phyloP scores from a whole-genome alignment of 1,284 basidiomycete species.

The Termitomyces sp. region DNA sequence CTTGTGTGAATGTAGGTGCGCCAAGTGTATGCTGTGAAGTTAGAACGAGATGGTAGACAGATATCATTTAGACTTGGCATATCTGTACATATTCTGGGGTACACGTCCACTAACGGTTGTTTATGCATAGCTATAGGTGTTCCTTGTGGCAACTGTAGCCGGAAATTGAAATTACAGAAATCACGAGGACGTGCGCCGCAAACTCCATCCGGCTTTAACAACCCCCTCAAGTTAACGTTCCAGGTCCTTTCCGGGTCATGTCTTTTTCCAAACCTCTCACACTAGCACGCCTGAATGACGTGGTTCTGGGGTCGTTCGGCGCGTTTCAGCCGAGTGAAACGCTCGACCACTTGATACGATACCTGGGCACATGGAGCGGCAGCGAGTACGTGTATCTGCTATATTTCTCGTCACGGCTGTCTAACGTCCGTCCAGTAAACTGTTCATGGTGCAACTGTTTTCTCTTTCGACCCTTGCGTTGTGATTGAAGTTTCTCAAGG shows the following conservation, averaged over 20 bases:
- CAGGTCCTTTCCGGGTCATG: conserved; percentile 6
- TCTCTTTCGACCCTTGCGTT: neutral
- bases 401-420: conserved; percentile 4
- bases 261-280: conserved; percentile 19
- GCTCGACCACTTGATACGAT: conserved; percentile 66
- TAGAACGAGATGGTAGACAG: neutral
- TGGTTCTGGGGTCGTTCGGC: conserved; percentile 58
- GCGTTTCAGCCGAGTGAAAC: conserved; percentile 52
- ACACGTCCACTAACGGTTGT: no score
- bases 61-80: neutral
- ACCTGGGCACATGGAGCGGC: conserved; percentile 74
- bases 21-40: neutral
- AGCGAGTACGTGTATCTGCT: conserved; percentile 56
- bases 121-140: neutral
- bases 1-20: neutral
- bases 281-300: conserved; percentile 49
- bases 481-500: conserved; percentile 31
- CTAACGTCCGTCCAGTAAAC: conserved; percentile 45
- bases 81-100: neutral
- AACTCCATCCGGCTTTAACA: neutral
- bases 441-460: conserved; percentile 58
- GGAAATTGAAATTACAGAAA: neutral
- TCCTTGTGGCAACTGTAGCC: neutral
- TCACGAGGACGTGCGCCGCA: neutral
- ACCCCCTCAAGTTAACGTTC: neutral